Evolutionary conservation across 1,139 yeast species (phyloP).

Genomic region (Kodamaea sp.): DNA sequence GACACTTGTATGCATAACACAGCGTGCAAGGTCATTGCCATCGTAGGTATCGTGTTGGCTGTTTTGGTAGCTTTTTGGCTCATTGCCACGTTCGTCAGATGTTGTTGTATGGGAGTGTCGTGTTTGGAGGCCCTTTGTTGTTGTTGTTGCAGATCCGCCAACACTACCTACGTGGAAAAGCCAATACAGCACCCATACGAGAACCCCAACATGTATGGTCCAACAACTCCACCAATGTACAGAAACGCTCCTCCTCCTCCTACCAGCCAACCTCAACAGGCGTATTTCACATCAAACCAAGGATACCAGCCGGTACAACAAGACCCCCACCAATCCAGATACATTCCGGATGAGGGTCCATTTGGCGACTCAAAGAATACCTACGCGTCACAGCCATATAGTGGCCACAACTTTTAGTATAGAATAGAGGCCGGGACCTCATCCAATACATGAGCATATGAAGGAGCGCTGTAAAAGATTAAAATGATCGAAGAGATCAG

Average conservation of each 20-base stretch:
- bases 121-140: slow-evolving; percentile 49
- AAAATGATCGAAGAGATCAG: too few species aligned
- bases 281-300: slow-evolving; percentile 15
- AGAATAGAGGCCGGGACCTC: slow-evolving; percentile 1
- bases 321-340: slow-evolving; percentile 2
- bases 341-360: slow-evolving; percentile 15
- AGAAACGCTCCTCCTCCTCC: slow-evolving; percentile 10
- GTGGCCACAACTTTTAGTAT: too few species aligned
- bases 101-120: slow-evolving; percentile 47
- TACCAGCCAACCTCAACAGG: slow-evolving; percentile 16
- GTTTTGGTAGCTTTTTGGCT: slow-evolving; percentile 46
- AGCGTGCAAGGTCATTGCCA: slow-evolving; percentile 74
- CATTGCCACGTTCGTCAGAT: slow-evolving; percentile 41
- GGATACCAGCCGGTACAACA: slow-evolving; percentile 17
- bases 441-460: not conserved
- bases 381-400: too few species aligned
- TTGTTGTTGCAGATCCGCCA: slow-evolving; percentile 43
- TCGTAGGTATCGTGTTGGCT: slow-evolving; percentile 70
- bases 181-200: slow-evolving; percentile 22
- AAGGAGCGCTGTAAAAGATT: not conserved
- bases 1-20: slow-evolving; percentile 78
- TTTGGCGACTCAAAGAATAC: slow-evolving; percentile 12
- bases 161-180: slow-evolving; percentile 18
- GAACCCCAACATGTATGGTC: slow-evolving; percentile 43
- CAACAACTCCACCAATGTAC: slow-evolving; percentile 25